Percentiles rank a stretch among this genome's conserved stretches.
These are phyloP conservation scores for Chalaropsis ovoidea DNA, from an alignment of 2,329 filamentous ascomycete genomes.

Conservation along the genomic window DNA sequence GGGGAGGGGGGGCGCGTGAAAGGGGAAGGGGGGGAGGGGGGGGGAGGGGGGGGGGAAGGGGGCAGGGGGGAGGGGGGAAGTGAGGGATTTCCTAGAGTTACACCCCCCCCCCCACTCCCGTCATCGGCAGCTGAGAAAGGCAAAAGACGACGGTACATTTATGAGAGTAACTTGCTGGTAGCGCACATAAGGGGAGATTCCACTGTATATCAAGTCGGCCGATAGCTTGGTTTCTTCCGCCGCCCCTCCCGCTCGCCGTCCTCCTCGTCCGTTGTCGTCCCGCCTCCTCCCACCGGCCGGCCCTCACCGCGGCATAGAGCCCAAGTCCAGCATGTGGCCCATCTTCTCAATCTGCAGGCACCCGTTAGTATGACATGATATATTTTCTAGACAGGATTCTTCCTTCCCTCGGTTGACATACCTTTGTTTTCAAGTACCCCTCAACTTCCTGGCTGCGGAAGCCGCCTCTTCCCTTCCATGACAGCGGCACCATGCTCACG, in stretches of 20 bases:
- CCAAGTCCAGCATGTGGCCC: constrained; percentile 66
- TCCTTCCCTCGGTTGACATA: constrained; percentile 39
- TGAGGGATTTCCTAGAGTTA: no score
- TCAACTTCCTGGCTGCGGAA: constrained; percentile 83
- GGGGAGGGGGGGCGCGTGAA: no score
- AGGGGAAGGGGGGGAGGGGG: no score
- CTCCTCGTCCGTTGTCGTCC: not conserved
- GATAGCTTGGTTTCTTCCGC: not conserved
- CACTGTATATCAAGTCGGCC: not conserved
- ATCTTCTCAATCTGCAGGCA: constrained; percentile 65
- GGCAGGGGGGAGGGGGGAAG: no score
- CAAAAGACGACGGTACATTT: not conserved
- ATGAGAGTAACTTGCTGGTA: not conserved
- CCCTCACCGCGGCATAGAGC: constrained; percentile 23
- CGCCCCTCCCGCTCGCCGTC: not conserved
- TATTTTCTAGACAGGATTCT: not conserved
- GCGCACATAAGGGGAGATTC: not conserved
- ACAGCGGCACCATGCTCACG: constrained; percentile 89
- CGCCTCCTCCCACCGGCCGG: no score
- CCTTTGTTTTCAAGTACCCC: constrained; percentile 90
- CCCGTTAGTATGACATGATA: constrained; percentile 13
- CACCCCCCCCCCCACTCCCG: no score
- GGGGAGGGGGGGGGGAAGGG: no score
- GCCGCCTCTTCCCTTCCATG: constrained; percentile 78
- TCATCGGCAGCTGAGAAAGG: not conserved